A percentile compares a stretch with the other conserved stretches of the same genome.
Evolutionary conservation across 2,329 filamentous ascomycete species (phyloP).

Genomic region (Ilyonectria sp.): DNA sequence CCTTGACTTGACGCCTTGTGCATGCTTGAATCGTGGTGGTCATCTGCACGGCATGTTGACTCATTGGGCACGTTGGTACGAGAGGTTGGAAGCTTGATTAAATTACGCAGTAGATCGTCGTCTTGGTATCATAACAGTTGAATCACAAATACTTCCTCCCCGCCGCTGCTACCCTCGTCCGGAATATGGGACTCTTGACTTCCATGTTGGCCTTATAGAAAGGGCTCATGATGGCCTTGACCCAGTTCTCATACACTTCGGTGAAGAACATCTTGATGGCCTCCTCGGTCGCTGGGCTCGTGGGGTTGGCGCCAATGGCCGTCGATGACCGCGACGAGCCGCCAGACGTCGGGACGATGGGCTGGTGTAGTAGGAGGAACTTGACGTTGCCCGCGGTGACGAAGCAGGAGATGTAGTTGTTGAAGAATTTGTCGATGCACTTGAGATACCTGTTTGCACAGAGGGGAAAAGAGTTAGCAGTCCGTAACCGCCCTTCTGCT

Average conservation of each 20-base stretch:
- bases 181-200: conserved; percentile 89
- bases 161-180: conserved; percentile 84
- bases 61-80: too few relatives aligned
- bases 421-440: conserved; percentile 96
- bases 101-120: conserved; percentile 30
- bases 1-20: conserved; percentile 5
- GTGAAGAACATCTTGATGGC: conserved; percentile 94
- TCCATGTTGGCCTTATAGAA: conserved; percentile 92
- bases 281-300: conserved; percentile 92
- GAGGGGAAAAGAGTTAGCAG: conserved; percentile 16
- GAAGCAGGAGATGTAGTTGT: conserved; percentile 95
- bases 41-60: background rate
- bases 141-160: conserved; percentile 90
- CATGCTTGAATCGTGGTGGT: background rate
- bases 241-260: conserved; percentile 96
- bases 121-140: conserved; percentile 42
- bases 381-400: conserved; percentile 93
- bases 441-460: conserved; percentile 85
- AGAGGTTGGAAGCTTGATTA: background rate
- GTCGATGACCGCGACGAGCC: conserved; percentile 72
- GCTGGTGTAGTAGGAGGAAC: conserved; percentile 94
- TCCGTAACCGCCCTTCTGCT: background rate
- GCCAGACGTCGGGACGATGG: conserved; percentile 62
- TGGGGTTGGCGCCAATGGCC: conserved; percentile 87
- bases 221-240: conserved; percentile 97